Percentiles rank a stretch among this genome's conserved stretches.
These are phyloP conservation scores for Balakata baccata DNA, from an alignment of 345 rosid species.

Conservation along the genomic window DNA sequence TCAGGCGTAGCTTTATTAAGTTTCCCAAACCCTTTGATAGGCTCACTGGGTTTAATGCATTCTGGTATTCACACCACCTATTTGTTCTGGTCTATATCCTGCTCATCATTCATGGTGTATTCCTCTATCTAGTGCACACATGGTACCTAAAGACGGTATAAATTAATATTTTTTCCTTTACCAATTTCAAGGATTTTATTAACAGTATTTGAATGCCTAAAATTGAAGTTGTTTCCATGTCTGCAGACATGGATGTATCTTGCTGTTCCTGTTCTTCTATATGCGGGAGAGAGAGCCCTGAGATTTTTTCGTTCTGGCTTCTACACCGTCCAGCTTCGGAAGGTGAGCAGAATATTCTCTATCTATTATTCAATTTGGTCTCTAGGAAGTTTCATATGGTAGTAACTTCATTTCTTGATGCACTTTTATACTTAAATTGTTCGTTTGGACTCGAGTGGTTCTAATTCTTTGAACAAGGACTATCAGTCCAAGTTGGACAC, in stretches of 20 bases:
- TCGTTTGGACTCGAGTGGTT: neutral
- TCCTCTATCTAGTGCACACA: constrained; percentile 62
- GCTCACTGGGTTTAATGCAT: constrained; percentile 90
- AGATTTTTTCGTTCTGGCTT: constrained; percentile 87
- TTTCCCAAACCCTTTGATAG: constrained; percentile 89
- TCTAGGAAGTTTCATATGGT: neutral
- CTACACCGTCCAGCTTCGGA: constrained; percentile 65
- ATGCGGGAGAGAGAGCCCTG: constrained; percentile 80
- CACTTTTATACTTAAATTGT: neutral
- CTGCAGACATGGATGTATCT: constrained; percentile 95
- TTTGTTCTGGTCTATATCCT: constrained; percentile 66
- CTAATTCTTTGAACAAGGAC: neutral
- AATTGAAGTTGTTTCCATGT: constrained; percentile 2
- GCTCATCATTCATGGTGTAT: constrained; percentile 65
- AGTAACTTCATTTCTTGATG: neutral
- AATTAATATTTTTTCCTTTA: constrained; percentile 4
- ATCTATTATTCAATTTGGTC: neutral
- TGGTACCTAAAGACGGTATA: constrained; percentile 88
- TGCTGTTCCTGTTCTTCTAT: constrained; percentile 70
- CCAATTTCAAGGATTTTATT: neutral
- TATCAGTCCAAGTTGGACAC: neutral
- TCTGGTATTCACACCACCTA: constrained; percentile 97
- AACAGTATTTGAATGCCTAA: neutral
- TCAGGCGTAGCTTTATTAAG: constrained; percentile 66
- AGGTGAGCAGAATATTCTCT: constrained; percentile 39